phyloP scores from a whole-genome alignment of 129 eudicot genomes.

The Tanacetum coccineum region DNA sequence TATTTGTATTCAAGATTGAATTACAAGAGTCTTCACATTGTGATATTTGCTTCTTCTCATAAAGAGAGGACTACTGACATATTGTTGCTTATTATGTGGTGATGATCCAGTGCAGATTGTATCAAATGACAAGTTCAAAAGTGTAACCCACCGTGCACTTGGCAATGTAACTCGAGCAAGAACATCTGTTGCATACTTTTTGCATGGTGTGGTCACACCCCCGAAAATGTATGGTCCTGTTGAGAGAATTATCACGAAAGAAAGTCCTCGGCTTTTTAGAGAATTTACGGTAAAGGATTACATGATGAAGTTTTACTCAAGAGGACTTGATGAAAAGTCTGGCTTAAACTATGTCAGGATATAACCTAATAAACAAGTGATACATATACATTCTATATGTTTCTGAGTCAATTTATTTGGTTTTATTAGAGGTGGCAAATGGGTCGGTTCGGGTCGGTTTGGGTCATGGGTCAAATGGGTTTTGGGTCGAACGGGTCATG shows the following conservation, averaged over 20 bases:
- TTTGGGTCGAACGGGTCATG: no score
- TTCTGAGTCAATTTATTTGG: background rate
- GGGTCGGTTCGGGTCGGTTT: no score
- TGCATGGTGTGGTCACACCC: conserved; percentile 20
- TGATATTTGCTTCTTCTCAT: background rate
- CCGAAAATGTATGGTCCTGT: conserved; percentile 39
- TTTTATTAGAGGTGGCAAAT: no score
- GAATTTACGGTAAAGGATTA: conserved; percentile 31
- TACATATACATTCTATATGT: no score
- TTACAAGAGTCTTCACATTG: background rate
- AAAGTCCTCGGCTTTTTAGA: conserved; percentile 40
- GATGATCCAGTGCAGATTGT: conserved; percentile 35
- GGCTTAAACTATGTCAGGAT: conserved; percentile 25
- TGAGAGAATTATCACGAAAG: conserved; percentile 41
- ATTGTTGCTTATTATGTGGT: conserved; percentile 3
- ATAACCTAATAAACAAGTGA: no score
- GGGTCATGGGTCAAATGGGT: no score
- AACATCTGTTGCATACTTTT: conserved; percentile 43
- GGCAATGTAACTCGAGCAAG: conserved; percentile 42
- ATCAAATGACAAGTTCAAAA: conserved; percentile 47
- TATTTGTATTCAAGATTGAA: no score
- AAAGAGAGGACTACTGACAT: no score
- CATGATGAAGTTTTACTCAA: conserved; percentile 18
- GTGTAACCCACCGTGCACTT: conserved; percentile 41
- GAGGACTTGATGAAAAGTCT: conserved; percentile 25